Base-by-base conservation (phyloP, 2,329 filamentous ascomycete species). In the Sarocladium kiliense region DNA sequence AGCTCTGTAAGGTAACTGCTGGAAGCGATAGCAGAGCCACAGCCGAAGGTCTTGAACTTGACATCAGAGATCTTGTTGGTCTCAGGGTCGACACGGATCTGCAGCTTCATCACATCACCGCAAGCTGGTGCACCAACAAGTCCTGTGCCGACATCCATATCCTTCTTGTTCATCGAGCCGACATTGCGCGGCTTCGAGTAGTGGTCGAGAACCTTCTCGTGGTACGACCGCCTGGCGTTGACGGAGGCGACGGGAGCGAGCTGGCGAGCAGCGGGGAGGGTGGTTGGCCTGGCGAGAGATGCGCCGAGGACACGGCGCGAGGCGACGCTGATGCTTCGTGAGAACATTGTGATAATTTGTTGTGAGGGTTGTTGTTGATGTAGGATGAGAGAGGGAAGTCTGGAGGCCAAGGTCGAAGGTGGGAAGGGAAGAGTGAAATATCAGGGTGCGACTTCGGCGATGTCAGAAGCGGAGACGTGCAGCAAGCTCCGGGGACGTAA, bases 31-130 rank as follows among this genome's bases (percentile, higher is more conserved):
- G 94, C 94, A 27, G 87, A 91, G 55, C 92, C 92, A 71, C 92
- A 97, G 53, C 92, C 92, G 68, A 97, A 97, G 0, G 92, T 97
- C 85, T 97, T 97, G 84, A 97, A 97, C 75, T 95, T 94, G 70
- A 96, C 92, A 65, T 97, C 93, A 64, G 86, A 86, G 69, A 97
- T 97, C 63, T 86, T 93, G 71, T 94, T 89, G 66, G 85, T 90
- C 64, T 87, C 80, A 61, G 89, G 89, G 74, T 97, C 91, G 65
- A 97, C 92, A 57, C 90, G 87, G 74, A 94, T 95, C 67, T 75
- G 69, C 6, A 71, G 63, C 77, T 94, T 94, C 88, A 95, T 95
- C 60, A 95, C 90, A 71, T 95, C 91, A 72, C 90, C 90, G 68
- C 90, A 95, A 44, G 90, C 90, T 44, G 90, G 91, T 14, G 90